A percentile compares a stretch with the other conserved stretches of the same genome.
Conservation (phyloP, 31 red algal genomes). For the Bonnemaisonia californica region DNA sequence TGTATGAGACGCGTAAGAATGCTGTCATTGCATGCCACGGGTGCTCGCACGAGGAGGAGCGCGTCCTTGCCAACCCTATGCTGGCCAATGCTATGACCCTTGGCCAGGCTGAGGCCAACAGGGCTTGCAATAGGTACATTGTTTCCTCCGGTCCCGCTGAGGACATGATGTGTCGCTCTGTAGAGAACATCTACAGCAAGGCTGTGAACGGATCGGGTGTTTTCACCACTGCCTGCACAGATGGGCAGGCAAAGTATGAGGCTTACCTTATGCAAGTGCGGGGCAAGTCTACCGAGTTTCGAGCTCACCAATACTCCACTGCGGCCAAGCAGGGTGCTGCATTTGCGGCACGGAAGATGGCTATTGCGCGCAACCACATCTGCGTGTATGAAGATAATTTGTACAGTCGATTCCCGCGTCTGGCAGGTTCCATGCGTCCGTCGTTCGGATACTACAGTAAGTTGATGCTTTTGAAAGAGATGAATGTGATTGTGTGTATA, state of each 20-base stretch:
- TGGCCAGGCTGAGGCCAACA: slow-evolving; percentile 30
- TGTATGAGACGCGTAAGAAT: slow-evolving; percentile 29
- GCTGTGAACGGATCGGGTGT: slow-evolving; percentile 18
- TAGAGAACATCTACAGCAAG: slow-evolving; percentile 34
- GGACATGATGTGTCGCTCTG: slow-evolving; percentile 19
- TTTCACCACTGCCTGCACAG: slow-evolving; percentile 35
- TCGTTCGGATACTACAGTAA: no score
- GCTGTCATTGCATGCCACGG: slow-evolving; percentile 38
- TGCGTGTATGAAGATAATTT: no score
- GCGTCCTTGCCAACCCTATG: slow-evolving; percentile 5
- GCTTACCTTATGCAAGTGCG: slow-evolving; percentile 24
- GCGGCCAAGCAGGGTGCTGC: no score
- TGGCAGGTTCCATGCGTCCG: no score
- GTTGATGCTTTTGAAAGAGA: no score
- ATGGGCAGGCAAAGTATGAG: slow-evolving; percentile 52
- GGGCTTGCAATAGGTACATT: slow-evolving; percentile 34
- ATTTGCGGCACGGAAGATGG: no score
- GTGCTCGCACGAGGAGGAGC: slow-evolving; percentile 41
- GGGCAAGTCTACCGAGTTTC: slow-evolving; percentile 23
- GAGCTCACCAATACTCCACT: slow-evolving; percentile 13
- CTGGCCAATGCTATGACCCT: slow-evolving; percentile 21
- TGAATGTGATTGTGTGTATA: no score
- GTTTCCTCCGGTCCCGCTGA: background rate
- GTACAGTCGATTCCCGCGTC: no score
- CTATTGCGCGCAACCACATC: no score